Percentiles rank a stretch among this genome's conserved stretches.
These are phyloP conservation scores for Xylaria polymorpha DNA, from an alignment of 2,329 filamentous ascomycete species.

Conservation along the genomic window DNA sequence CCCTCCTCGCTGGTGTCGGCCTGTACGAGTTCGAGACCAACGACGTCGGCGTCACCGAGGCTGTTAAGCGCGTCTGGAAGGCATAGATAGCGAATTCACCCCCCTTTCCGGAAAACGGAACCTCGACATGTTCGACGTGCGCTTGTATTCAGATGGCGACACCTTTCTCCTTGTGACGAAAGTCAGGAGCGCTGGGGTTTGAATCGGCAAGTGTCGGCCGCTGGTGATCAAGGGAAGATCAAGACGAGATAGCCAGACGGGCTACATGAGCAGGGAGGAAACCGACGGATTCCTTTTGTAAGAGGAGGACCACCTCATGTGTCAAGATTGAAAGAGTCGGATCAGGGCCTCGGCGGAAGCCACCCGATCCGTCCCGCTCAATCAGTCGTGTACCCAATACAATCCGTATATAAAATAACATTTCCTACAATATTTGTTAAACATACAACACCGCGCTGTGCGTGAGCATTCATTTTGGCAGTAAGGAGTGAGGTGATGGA, in stretches of 20 bases:
- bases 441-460: not conserved
- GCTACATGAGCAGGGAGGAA: conserved; percentile 10
- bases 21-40: conserved; percentile 99
- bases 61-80: conserved; percentile 88
- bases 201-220: not conserved
- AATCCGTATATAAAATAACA: conserved; percentile 40
- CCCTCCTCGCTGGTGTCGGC: conserved; percentile 83
- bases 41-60: conserved; percentile 93
- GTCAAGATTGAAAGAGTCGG: conserved; percentile 24
- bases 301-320: conserved; percentile 14
- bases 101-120: not conserved
- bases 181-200: not conserved
- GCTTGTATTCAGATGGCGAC: not conserved
- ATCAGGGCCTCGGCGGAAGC: conserved; percentile 4
- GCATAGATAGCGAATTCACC: conserved; percentile 56
- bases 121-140: not conserved
- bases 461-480: not conserved
- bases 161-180: not conserved
- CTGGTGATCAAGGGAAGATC: not conserved
- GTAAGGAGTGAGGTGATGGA: not conserved
- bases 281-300: conserved; percentile 29
- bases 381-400: conserved; percentile 43
- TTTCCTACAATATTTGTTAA: conserved; percentile 17
- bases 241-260: conserved; percentile 11
- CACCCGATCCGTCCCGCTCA: not conserved